Evolutionary conservation across 83 land plant species (phyloP).

Genomic region (Diphasiastrum complanatum): DNA sequence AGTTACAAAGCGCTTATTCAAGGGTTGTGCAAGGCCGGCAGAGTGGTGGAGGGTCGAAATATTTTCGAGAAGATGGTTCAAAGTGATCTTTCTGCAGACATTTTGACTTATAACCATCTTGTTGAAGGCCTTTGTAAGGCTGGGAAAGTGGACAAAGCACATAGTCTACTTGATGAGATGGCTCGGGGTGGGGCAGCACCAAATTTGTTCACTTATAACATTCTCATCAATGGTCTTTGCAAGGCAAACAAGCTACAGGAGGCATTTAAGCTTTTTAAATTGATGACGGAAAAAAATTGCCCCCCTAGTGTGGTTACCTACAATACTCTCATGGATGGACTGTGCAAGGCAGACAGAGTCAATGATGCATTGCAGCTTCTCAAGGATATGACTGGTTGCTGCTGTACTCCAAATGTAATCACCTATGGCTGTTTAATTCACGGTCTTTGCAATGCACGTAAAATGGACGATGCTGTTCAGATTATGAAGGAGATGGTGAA

Average conservation of each 20-base stretch:
- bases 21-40: background rate
- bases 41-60: background rate
- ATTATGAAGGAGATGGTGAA: background rate
- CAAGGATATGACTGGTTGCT: background rate
- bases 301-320: background rate
- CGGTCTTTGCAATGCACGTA: background rate
- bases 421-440: background rate
- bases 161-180: background rate
- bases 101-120: background rate
- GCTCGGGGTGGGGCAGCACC: background rate
- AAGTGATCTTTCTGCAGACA: background rate
- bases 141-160: background rate
- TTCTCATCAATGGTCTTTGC: conserved; percentile 3
- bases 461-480: background rate
- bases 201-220: too few relatives aligned
- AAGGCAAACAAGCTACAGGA: background rate
- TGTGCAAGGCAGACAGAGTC: conserved; percentile 5
- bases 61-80: background rate
- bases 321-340: conserved; percentile 1
- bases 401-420: background rate
- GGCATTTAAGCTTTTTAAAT: background rate
- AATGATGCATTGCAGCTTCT: background rate
- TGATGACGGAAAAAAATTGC: background rate
- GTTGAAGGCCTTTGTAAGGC: background rate
- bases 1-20: background rate